Evolutionary conservation across 2,329 filamentous ascomycete genomes (phyloP), one percentile per base, ranked within the genome.

Genomic region (Talaromyces sp.): DNA sequence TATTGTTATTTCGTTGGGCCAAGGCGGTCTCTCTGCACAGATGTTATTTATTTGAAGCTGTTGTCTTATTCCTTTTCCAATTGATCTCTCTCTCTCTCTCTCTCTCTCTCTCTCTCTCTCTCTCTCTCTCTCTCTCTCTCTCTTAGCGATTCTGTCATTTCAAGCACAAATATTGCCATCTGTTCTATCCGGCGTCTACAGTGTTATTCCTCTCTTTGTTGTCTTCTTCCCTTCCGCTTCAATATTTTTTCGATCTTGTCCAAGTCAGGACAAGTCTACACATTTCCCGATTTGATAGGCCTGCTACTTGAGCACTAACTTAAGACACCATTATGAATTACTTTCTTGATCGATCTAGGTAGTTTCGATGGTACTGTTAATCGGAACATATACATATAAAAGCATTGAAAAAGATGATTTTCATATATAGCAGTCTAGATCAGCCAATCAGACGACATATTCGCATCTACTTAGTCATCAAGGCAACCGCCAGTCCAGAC

Each of bases 11-110:
- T 62, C 45, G 13, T 10, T 22, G 33, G 48, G 58, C 48, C 47
- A 47, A 54, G 48, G 39, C 16, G 58, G 41, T 37, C 33, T 56
- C 31, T 48, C 50, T 65, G 63, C 58, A 45, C 48, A 54, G 50
- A 54, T 57, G 61, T 52, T 45, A 10, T 56, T 56, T 56, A 14
- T 39, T 24, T 33, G 19, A 39, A 39, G 52, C 52, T 33, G 10
- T 63, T 66, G 65, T 50, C 61, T 63, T 47, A 19, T 22, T 33
- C 66, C 62, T 63, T 62, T 59, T 48, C 37, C 16, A 41, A 39
- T 56, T 39, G 33, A 9, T 24, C 11, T 56, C 16, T 37, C 14
- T 37, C 9, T 24, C 52, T 37, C 33, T 39, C 31, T 39, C 11
- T 56, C 22, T 37, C 14, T 37, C 9, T 24, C 52, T 37, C 33